Evolutionary conservation across 2,329 filamentous ascomycete species (phyloP).

Genomic region (Onygenales sp.): DNA sequence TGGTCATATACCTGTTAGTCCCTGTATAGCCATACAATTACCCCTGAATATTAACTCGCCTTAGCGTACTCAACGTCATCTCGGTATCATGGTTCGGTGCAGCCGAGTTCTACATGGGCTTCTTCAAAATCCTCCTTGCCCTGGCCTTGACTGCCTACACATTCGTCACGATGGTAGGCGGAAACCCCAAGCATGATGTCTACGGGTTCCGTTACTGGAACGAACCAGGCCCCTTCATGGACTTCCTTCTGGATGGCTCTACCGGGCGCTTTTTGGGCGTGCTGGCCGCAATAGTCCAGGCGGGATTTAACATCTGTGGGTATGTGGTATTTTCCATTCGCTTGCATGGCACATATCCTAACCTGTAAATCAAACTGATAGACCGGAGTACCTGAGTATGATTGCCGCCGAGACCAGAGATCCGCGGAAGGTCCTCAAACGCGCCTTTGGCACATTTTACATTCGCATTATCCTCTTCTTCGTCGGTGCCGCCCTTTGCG

Average conservation of each 20-base stretch:
- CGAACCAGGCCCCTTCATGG: slow-evolving; percentile 52
- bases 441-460: slow-evolving; percentile 66
- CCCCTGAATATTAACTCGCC: slow-evolving; percentile 1
- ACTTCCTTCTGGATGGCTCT: slow-evolving; percentile 50
- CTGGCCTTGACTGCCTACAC: slow-evolving; percentile 59
- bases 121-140: slow-evolving; percentile 36
- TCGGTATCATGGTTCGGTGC: slow-evolving; percentile 63
- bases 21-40: too few species aligned
- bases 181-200: slow-evolving; percentile 58
- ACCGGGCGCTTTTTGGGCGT: slow-evolving; percentile 48
- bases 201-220: slow-evolving; percentile 61
- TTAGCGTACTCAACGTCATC: slow-evolving; percentile 53
- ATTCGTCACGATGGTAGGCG: slow-evolving; percentile 70
- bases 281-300: slow-evolving; percentile 62
- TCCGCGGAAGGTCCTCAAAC: slow-evolving; percentile 58
- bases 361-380: too few species aligned
- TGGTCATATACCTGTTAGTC: slow-evolving; percentile 15
- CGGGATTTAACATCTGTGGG: slow-evolving; percentile 52
- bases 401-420: slow-evolving; percentile 59
- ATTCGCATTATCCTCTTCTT: slow-evolving; percentile 69
- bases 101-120: slow-evolving; percentile 41
- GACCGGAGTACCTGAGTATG: slow-evolving; percentile 54
- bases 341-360: too few species aligned
- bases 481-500: slow-evolving; percentile 58
- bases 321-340: too few species aligned